Base-by-base conservation (phyloP, 805 yeast species). In the Wickerhamomyces alni region DNA sequence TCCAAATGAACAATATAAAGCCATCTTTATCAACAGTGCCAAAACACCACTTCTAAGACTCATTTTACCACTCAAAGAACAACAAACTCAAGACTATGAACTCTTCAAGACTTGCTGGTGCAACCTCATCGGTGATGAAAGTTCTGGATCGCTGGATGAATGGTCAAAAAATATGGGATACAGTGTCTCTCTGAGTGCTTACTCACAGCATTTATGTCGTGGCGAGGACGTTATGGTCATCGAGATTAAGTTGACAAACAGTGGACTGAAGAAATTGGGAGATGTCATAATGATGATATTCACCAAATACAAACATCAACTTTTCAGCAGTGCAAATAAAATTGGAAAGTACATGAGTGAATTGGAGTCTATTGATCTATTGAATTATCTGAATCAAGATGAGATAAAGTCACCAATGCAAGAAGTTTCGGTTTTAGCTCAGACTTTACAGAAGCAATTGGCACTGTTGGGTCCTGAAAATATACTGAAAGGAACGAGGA, bases 81-180 rank as follows among this genome's bases (percentile, higher is more conserved):
- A 35, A 1, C 3, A 32, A 1, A 17, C 35, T 11, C 25, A 35
- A 9, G 25, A 21, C 6, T 22, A 33, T 1, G 24, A 32, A 7
- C 27, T 67, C 9, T 67, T 62, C 33, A 58, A 63, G 24, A 57
- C 57, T 10, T 55, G 69, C 4, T 77, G 87, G 81, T 68, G 77
- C 39, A 72, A 73, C 35, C 38, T 82, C 0, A 58, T 81, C 36
- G 91, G 91, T 1, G 80, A 77, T 54, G 91, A 83, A 58, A 59
- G 77, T 5, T 40, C 47, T 2, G 71, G 70, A 0, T 74, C 87
- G 0, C 51, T 82, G 6, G 70, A 71, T 44, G 56, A 66, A 5
- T 51, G 48, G 15, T 57, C 79, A 9, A 61, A 59, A 17, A 15
- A 36, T 43, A 5, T 52, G 47, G 30, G 69, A 60, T 17, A 66